Evolutionary conservation across 148 eudicot species (phyloP).

Genomic region (Amaranthus hypochondriacus): DNA sequence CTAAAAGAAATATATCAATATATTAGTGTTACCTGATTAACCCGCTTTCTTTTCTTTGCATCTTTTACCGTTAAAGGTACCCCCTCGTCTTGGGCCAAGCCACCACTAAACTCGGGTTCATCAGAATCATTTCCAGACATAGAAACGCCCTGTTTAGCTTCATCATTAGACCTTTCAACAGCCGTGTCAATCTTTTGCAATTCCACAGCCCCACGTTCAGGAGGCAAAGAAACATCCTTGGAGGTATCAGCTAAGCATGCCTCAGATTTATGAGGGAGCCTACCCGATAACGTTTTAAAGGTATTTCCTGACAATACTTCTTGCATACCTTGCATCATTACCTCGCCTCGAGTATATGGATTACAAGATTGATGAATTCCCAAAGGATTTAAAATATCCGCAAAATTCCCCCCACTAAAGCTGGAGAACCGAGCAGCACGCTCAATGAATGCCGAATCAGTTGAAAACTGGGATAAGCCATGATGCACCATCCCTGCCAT

Average conservation of each 20-base stretch:
- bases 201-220: conserved; percentile 6
- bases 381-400: conserved; percentile 61
- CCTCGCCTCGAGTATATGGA: conserved; percentile 39
- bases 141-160: conserved; percentile 42
- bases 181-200: conserved; percentile 36
- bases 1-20: too few relatives aligned
- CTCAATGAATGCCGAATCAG: conserved; percentile 78
- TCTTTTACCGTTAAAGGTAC: conserved; percentile 40
- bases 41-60: conserved; percentile 72
- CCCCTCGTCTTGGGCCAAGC: conserved; percentile 43
- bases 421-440: conserved; percentile 77
- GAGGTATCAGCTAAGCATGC: conserved; percentile 36
- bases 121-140: conserved; percentile 49
- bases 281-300: conserved; percentile 25
- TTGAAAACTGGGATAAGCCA: conserved; percentile 68
- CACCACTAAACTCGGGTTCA: conserved; percentile 54
- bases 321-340: conserved; percentile 38
- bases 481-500: conserved; percentile 49
- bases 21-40: conserved; percentile 48
- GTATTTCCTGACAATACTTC: conserved; percentile 39
- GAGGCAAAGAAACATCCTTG: conserved; percentile 37
- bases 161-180: conserved; percentile 37
- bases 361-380: conserved; percentile 33
- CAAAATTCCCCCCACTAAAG: conserved; percentile 60
- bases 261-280: conserved; percentile 35